Evolutionary conservation across 169 alveolate genomes (phyloP).

Genomic region (Eimeria sp.): DNA sequence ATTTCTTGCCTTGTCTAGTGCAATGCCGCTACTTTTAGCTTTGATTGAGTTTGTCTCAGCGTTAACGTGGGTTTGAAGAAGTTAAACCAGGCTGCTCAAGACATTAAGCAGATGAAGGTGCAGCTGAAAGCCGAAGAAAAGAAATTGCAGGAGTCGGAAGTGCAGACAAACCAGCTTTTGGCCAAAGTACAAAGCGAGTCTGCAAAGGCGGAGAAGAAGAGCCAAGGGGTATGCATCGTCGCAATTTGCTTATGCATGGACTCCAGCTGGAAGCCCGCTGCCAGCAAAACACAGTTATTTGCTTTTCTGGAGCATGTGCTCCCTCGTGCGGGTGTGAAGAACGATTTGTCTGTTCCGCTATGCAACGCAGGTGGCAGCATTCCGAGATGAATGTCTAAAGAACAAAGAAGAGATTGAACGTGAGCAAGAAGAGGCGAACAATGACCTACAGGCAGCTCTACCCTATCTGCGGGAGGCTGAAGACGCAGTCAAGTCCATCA

Average conservation of each 20-base stretch:
- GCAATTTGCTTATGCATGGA: neutral
- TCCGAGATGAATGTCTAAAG: constrained; percentile 92
- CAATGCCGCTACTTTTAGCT: neutral
- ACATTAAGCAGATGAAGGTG: constrained; percentile 95
- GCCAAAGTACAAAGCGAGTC: constrained; percentile 96
- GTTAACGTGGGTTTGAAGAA: constrained; percentile 97
- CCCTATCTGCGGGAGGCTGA: constrained; percentile 96
- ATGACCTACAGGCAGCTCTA: constrained; percentile 96
- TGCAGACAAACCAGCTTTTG: constrained; percentile 93
- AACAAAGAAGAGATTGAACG: constrained; percentile 93
- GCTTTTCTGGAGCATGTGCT: neutral
- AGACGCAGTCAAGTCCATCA: constrained; percentile 95
- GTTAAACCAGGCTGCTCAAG: constrained; percentile 97
- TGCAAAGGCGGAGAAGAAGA: constrained; percentile 96
- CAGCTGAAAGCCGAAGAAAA: constrained; percentile 96
- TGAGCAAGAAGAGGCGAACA: constrained; percentile 96
- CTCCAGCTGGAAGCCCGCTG: neutral
- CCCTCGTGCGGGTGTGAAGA: neutral
- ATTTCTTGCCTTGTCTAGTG: constrained; percentile 30
- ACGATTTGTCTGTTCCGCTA: neutral
- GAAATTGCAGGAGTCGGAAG: constrained; percentile 96
- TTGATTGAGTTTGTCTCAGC: constrained; percentile 22
- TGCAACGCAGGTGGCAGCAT: constrained; percentile 82
- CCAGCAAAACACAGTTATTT: neutral
- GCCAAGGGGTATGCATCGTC: constrained; percentile 91